Percentiles rank a stretch among this genome's conserved stretches.
Evolutionary conservation across 129 eudicot genomes (phyloP).

Genomic region (Pulicaria dysenterica): DNA sequence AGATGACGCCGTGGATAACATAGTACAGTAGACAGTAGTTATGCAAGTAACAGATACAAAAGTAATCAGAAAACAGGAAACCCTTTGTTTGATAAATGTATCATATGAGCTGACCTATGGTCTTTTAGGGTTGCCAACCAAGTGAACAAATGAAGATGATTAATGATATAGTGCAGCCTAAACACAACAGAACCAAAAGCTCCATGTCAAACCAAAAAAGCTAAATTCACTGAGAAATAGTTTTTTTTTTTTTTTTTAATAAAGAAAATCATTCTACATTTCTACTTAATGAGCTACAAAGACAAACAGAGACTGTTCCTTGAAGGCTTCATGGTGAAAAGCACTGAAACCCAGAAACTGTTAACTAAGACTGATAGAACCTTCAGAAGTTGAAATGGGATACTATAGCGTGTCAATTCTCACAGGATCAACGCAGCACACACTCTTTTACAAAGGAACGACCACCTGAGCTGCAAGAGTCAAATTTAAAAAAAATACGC

Average conservation of each 20-base stretch:
- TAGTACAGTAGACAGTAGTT: too few species aligned
- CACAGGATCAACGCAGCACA: constrained; percentile 56
- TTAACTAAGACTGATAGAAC: constrained; percentile 14
- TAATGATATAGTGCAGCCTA: constrained; percentile 10
- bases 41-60: too few species aligned
- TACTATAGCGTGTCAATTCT: background rate
- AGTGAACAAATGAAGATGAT: background rate
- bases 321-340: constrained; percentile 28
- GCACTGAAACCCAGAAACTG: constrained; percentile 23
- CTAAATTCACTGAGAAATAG: constrained; percentile 12
- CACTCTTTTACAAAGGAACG: constrained; percentile 82
- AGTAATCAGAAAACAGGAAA: too few species aligned
- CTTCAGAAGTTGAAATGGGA: constrained; percentile 5
- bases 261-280: constrained; percentile 11
- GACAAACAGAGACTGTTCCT: constrained; percentile 16
- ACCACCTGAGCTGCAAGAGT: constrained; percentile 68
- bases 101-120: too few species aligned
- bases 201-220: constrained; percentile 1
- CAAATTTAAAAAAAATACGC: constrained; percentile 3
- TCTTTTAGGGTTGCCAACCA: too few species aligned
- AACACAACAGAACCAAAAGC: constrained; percentile 2
- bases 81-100: background rate
- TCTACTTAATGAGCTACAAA: constrained; percentile 29
- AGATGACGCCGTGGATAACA: too few species aligned
- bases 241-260: too few species aligned